Conservation (phyloP, 257 asterid species). For the Solanum microdontum region DNA sequence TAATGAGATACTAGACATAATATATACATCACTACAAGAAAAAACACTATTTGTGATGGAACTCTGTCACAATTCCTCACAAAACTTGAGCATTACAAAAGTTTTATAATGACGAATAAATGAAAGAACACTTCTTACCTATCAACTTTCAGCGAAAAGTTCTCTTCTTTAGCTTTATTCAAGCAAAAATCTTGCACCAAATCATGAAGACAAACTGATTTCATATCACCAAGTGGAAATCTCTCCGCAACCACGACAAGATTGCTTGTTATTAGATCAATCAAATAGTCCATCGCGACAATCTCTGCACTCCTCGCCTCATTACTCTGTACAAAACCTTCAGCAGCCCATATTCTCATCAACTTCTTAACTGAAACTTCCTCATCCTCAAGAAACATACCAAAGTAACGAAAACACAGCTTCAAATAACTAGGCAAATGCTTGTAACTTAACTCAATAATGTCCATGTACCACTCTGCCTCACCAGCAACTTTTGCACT, state of each 20-base stretch:
- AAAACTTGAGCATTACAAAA: not conserved
- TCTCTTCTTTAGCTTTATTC: not conserved
- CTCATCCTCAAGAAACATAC: not conserved
- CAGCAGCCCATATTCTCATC: conserved; percentile 5
- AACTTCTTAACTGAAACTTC: not conserved
- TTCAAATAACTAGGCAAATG: not conserved
- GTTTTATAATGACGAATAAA: not conserved
- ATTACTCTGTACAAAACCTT: conserved; percentile 3
- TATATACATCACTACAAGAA: not conserved
- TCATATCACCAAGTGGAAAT: not conserved
- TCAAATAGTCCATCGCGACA: not conserved
- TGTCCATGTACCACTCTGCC: not conserved
- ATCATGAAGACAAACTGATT: conserved; percentile 2
- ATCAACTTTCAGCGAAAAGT: not conserved
- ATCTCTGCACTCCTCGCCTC: not conserved
- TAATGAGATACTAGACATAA: not conserved
- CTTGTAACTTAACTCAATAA: not conserved
- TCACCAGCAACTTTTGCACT: not conserved
- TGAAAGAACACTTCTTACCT: not conserved
- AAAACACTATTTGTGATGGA: not conserved
- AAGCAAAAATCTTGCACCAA: not conserved
- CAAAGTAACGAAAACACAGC: conserved; percentile 7
- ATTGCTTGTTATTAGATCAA: not conserved
- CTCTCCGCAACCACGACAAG: not conserved
- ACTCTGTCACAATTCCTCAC: not conserved